phyloP scores from a whole-genome alignment of 2,329 filamentous ascomycete species.

The Monascus ruber region DNA sequence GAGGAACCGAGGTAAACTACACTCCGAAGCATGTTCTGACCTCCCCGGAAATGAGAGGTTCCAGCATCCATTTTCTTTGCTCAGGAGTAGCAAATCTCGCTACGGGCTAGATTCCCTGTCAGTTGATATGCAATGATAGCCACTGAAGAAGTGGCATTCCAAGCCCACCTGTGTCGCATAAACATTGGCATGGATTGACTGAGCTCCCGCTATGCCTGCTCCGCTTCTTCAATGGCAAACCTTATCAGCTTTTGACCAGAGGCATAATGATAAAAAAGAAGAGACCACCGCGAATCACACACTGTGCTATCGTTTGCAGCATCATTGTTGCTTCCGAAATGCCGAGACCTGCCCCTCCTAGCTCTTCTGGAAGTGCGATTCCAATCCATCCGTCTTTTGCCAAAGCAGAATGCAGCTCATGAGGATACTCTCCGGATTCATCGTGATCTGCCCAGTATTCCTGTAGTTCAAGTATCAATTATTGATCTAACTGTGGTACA shows the following conservation, averaged over 20 bases:
- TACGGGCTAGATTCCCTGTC: constrained; percentile 33
- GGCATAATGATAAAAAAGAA: neutral
- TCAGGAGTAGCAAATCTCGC: constrained; percentile 58
- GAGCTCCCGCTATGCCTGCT: constrained; percentile 62
- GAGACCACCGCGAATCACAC: constrained; percentile 3
- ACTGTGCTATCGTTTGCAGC: constrained; percentile 71
- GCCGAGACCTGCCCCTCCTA: constrained; percentile 62
- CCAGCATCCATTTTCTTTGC: constrained; percentile 54
- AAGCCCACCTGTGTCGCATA: constrained; percentile 48
- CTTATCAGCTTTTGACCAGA: neutral
- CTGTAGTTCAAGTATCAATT: constrained; percentile 5
- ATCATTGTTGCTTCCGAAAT: constrained; percentile 79
- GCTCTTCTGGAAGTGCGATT: constrained; percentile 62
- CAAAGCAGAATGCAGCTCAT: constrained; percentile 63
- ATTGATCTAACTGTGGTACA: neutral
- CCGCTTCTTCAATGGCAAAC: constrained; percentile 40
- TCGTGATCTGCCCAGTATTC: constrained; percentile 69
- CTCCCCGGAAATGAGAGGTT: constrained; percentile 59
- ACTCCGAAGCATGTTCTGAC: constrained; percentile 71
- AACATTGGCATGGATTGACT: constrained; percentile 47
- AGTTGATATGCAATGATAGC: constrained; percentile 3
- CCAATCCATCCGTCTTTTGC: constrained; percentile 71
- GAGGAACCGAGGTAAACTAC: constrained; percentile 7
- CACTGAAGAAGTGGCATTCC: neutral
- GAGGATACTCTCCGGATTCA: constrained; percentile 57